Conservation (phyloP, 2,329 filamentous ascomycete genomes). For the Periconia macrospinosa region DNA sequence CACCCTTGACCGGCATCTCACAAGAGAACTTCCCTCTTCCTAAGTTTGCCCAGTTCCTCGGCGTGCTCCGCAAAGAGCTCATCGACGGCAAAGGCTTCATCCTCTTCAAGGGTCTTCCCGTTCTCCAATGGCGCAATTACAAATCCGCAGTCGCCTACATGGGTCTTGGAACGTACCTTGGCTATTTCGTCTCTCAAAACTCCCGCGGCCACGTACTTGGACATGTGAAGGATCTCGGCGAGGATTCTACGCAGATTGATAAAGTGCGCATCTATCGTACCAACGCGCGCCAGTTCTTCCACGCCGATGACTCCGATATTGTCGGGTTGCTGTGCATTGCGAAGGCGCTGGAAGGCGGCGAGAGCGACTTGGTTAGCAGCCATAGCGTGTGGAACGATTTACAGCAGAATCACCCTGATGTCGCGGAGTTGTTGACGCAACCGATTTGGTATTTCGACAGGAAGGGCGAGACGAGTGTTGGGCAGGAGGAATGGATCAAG, state of each 20-base stretch:
- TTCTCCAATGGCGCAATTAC: conserved; percentile 71
- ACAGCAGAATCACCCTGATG: conserved; percentile 73
- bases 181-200: conserved; percentile 88
- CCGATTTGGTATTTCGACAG: conserved; percentile 92
- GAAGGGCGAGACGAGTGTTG: conserved; percentile 77
- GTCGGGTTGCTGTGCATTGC: conserved; percentile 83
- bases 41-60: conserved; percentile 57
- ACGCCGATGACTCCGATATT: conserved; percentile 79
- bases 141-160: conserved; percentile 89
- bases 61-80: conserved; percentile 63
- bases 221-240: conserved; percentile 86
- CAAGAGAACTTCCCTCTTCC: conserved; percentile 67
- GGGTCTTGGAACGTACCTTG: conserved; percentile 80
- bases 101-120: conserved; percentile 83
- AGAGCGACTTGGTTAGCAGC: conserved; percentile 77
- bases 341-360: conserved; percentile 76
- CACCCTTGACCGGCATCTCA: conserved; percentile 71
- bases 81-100: conserved; percentile 87
- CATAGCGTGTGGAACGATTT: conserved; percentile 83
- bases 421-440: conserved; percentile 72
- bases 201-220: conserved; percentile 81
- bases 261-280: conserved; percentile 89
- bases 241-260: conserved; percentile 79
- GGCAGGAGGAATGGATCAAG: conserved; percentile 74
- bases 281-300: conserved; percentile 82